A percentile compares a stretch with the other conserved stretches of the same genome.
These are phyloP conservation scores for Starmera dryadoides DNA, from an alignment of 805 yeast species.

Conservation along the genomic window DNA sequence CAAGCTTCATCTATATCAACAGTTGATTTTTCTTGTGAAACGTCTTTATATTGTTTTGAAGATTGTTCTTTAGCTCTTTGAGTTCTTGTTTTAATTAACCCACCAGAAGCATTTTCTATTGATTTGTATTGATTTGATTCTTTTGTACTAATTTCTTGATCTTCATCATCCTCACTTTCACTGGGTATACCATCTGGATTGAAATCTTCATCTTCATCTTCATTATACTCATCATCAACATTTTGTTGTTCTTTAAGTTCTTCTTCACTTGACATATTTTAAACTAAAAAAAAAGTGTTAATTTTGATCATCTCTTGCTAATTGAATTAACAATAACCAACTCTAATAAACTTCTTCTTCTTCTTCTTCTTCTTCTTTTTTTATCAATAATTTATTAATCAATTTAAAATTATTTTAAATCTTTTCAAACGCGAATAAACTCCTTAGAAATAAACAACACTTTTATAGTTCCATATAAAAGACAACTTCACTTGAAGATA, in stretches of 20 bases:
- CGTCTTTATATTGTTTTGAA: constrained; percentile 14
- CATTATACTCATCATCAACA: constrained; percentile 11
- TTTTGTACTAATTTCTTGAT: constrained; percentile 24
- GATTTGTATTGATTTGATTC: constrained; percentile 35
- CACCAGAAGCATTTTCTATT: constrained; percentile 52
- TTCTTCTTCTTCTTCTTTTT: too few species aligned
- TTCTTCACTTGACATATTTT: neutral
- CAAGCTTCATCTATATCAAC: constrained; percentile 48
- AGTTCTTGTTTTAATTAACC: constrained; percentile 62
- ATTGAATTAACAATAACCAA: neutral
- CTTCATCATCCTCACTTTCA: constrained; percentile 29
- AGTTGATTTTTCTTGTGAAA: constrained; percentile 14
- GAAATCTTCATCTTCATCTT: constrained; percentile 9
- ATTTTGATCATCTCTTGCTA: neutral
- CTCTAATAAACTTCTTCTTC: too few species aligned
- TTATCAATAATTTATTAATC: too few species aligned
- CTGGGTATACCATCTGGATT: constrained; percentile 21
- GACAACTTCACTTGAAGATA: too few species aligned
- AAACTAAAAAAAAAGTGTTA: neutral
- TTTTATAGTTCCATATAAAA: too few species aligned
- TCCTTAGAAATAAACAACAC: too few species aligned
- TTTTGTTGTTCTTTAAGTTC: too few species aligned
- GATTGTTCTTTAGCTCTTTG: constrained; percentile 43
- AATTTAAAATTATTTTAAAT: too few species aligned
- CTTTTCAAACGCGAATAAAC: too few species aligned